phyloP scores from a whole-genome alignment of 805 yeast species.

The Komagataella mondaviorum region DNA sequence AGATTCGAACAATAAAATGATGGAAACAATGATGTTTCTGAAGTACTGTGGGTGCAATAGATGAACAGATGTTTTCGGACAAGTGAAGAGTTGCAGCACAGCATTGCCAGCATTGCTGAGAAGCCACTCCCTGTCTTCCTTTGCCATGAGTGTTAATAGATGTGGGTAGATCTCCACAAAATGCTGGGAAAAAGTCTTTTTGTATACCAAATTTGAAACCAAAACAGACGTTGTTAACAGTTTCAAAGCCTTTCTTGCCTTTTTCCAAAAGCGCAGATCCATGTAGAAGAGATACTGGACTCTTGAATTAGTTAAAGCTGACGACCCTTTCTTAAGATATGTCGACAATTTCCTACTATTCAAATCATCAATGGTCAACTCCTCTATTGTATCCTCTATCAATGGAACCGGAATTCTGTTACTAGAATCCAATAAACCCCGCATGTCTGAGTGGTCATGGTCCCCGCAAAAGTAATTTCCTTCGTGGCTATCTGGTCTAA shows the following conservation, averaged over 20 bases:
- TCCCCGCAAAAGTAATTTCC: not conserved
- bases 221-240: conserved; percentile 40
- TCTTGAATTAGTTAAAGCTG: conserved; percentile 20
- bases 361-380: conserved; percentile 4
- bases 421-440: not conserved
- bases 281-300: conserved; percentile 44
- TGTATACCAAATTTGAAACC: conserved; percentile 33
- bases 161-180: conserved; percentile 41
- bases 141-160: conserved; percentile 31
- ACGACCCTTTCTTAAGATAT: conserved; percentile 1
- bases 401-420: conserved; percentile 5
- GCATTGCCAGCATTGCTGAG: conserved; percentile 20
- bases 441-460: not conserved
- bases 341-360: conserved; percentile 9
- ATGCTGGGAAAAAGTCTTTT: conserved; percentile 36
- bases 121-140: conserved; percentile 35
- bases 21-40: conserved; percentile 31
- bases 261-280: conserved; percentile 46
- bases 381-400: not conserved
- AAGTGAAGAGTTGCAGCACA: conserved; percentile 26
- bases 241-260: conserved; percentile 32
- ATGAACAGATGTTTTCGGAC: conserved; percentile 25
- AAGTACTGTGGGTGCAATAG: conserved; percentile 26
- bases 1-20: conserved; percentile 26
- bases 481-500: conserved; percentile 16